phyloP scores from a whole-genome alignment of 169 alveolate species.

The Plasmodium adleri region DNA sequence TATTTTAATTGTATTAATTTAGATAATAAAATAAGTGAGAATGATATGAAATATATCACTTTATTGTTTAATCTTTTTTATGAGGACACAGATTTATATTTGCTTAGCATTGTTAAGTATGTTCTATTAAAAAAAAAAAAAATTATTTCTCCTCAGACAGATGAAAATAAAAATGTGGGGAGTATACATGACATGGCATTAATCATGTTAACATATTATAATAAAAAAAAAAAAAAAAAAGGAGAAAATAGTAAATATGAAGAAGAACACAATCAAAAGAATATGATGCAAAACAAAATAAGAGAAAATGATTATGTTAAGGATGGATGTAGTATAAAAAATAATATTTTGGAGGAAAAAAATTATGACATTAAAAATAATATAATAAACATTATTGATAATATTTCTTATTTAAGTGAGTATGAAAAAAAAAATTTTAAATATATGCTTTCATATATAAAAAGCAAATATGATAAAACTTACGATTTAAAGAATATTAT shows the following conservation, averaged over 20 bases:
- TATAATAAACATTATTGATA: conserved; percentile 31
- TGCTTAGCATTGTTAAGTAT: conserved; percentile 26
- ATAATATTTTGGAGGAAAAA: background rate
- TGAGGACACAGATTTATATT: conserved; percentile 5
- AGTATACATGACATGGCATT: conserved; percentile 46
- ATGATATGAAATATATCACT: conserved; percentile 48
- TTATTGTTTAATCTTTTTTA: conserved; percentile 34
- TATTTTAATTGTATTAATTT: conserved; percentile 54
- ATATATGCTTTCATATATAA: conserved; percentile 10
- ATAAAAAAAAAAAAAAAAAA: conserved; percentile 1
- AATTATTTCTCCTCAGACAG: too few relatives aligned
- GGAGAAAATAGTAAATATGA: background rate
- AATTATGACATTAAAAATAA: background rate
- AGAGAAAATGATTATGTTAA: too few relatives aligned
- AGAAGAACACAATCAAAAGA: too few relatives aligned
- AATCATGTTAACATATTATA: conserved; percentile 34
- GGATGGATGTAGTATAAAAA: background rate
- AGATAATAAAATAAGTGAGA: conserved; percentile 29
- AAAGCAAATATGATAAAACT: background rate
- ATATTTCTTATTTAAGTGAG: conserved; percentile 5
- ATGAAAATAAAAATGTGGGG: conserved; percentile 1
- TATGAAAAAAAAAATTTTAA: conserved; percentile 22
- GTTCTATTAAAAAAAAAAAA: conserved; percentile 6
- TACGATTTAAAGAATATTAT: conserved; percentile 10
- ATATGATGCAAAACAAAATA: too few relatives aligned